Conservation (phyloP, 192 early-diverging fungal genomes). For the Spizellomyces sp. region DNA sequence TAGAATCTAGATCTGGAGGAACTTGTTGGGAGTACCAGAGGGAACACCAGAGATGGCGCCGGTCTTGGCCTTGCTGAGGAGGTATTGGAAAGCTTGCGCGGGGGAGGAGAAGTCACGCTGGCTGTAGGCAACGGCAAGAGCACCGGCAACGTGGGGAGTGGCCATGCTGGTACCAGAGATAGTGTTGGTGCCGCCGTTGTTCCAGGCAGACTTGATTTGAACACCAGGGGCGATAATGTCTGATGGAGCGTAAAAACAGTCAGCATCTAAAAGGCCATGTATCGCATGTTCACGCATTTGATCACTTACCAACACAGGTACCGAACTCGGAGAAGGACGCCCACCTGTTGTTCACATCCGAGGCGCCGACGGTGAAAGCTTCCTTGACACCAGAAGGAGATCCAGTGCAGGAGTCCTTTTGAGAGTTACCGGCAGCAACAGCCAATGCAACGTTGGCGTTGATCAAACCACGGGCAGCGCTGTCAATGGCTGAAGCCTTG, state of each 20-base stretch:
- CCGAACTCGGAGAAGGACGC: slow-evolving; percentile 59
- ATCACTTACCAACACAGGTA: slow-evolving; percentile 46
- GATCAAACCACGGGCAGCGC: slow-evolving; percentile 35
- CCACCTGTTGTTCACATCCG: slow-evolving; percentile 27
- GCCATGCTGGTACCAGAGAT: slow-evolving; percentile 66
- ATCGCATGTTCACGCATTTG: no score
- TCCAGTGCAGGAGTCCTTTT: slow-evolving; percentile 56
- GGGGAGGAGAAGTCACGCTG: neutral
- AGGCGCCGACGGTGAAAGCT: slow-evolving; percentile 40
- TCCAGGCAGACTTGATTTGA: slow-evolving; percentile 49
- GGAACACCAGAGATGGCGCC: slow-evolving; percentile 13
- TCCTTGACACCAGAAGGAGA: slow-evolving; percentile 48
- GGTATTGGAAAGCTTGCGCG: slow-evolving; percentile 20
- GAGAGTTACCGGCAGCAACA: slow-evolving; percentile 46
- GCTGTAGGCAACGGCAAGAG: slow-evolving; percentile 43
- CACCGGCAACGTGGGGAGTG: slow-evolving; percentile 59
- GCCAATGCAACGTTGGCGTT: slow-evolving; percentile 47
- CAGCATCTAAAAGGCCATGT: no score
- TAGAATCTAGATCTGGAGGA: slow-evolving; percentile 31
- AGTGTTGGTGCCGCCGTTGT: slow-evolving; percentile 17
- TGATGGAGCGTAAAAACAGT: no score
- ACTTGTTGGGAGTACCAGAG: slow-evolving; percentile 28
- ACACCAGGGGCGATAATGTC: slow-evolving; percentile 64
- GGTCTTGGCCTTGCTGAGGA: slow-evolving; percentile 16
- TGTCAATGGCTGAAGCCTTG: slow-evolving; percentile 65